Base-by-base conservation (phyloP, 176 grass and related monocot genomes). In the Otatea glauca region DNA sequence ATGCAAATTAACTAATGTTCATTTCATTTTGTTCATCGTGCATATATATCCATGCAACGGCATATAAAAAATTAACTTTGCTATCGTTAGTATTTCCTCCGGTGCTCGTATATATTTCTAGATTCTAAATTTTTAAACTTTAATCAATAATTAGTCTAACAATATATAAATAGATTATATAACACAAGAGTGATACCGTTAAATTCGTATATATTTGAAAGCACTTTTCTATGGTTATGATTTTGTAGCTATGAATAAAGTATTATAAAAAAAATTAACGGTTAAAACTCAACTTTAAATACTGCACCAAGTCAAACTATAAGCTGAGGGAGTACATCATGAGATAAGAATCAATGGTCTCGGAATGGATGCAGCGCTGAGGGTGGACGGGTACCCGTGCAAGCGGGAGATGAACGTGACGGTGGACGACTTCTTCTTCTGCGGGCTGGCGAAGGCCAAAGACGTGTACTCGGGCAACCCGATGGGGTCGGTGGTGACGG, bases 381-480 rank as follows among this genome's bases (percentile, higher is more conserved):
- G 78, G 81, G 1, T 97, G 81, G 92, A 93, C 58, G 91, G 91
- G 17, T 97, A 93, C 62, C 66, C 65, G 1, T 97, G 94, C 94
- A 93, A 97, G 90, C 32, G 0, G 0, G 68, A 77, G 70, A 24
- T 3, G 74, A 88, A 94, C 76, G 78, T 74, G 65, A 90, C 83
- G 6, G 89, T 49, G 17, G 70, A 92, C 6, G 92, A 94, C 86
- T 97, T 97, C 71, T 97, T 90, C 90, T 94, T 54, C 62, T 8
- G 9, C 18, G 89, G 60, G 50, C 53, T 94, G 45, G 76, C 65
- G 0, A 69, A 32, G 8, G 70, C 85, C 0, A 89, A 42, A 4
- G 90, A 90, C 54, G 83, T 90, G 18, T 90, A 86, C 59, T 59
- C 83, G 3, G 82, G 69, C 65, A 97, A 90, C 79, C 58, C 83